Evolutionary conservation across 1,284 basidiomycete species (phyloP), one percentile per base, ranked within the genome.

Genomic region (Puccinia coronata): DNA sequence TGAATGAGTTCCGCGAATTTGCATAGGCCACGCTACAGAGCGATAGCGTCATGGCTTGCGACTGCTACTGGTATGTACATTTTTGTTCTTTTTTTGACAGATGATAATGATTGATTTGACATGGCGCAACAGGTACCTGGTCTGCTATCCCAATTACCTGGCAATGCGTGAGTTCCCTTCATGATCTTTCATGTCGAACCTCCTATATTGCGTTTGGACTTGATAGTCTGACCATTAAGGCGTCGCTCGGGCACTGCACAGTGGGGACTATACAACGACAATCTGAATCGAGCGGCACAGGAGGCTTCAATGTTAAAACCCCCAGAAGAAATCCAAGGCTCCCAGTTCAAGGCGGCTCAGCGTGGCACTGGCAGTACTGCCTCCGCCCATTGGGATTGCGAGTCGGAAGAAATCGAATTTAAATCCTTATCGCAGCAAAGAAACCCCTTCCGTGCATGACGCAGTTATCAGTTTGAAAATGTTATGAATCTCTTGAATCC

Each of bases 91-190:
- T 6, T 43, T 16, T 6, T 43, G 16, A 43, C 16, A 16, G 8
- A 8, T 43, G 16, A 8, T 43, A 16, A 6, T 43, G 43, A 43
- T 43, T 43, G 6, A 43, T 43, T 43, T 43, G 43, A 43, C 43
- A 43, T 43, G 6, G 8, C 16, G 43, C 43, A 43, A 6, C 43
- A 43, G 43, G 43, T 43, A 16, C 16, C 43, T 63, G 61, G 61
- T 63, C 36, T 39, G 61, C 61, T 63, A 36, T 63, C n/a, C 61
- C 61, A 39, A 63, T 63, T 31, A 63, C 61, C 16, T 63, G 61
- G 61, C 61, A 63, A 39, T 63, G 61, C 18, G 61, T 63, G 9
- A 12, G 61, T 63, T 63, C 34, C 59, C 8, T 63, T 43, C 34
- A 11, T 5, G 12, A 9, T 41, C 41, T 23, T 61, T 36, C 61